A percentile compares a stretch with the other conserved stretches of the same genome.
Evolutionary conservation across 495 filamentous ascomycete genomes (phyloP).

Genomic region (Articulospora tetracladia): DNA sequence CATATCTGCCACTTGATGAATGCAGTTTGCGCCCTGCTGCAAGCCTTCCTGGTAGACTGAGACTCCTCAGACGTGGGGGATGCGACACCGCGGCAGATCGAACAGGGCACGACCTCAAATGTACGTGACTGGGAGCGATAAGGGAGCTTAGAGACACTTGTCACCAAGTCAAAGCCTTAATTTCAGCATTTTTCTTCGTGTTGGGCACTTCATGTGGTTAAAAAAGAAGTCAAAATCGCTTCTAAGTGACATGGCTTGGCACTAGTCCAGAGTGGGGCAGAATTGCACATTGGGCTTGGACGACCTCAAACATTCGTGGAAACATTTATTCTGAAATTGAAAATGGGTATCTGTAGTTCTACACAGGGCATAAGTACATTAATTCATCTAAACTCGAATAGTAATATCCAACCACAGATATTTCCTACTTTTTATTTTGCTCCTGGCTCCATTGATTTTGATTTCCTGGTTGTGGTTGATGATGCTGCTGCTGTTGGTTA

Average conservation of each 20-base stretch:
- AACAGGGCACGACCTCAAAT: not conserved
- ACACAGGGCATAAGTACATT: conserved; percentile 1
- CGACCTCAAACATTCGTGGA: not conserved
- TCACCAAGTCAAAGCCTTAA: too few relatives aligned
- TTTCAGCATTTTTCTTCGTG: too few relatives aligned
- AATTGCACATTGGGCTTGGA: too few relatives aligned
- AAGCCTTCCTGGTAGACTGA: not conserved
- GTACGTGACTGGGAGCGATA: not conserved
- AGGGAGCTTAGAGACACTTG: too few relatives aligned
- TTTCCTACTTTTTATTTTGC: conserved; percentile 23
- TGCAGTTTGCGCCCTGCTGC: not conserved
- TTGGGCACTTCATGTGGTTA: not conserved
- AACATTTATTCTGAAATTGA: not conserved
- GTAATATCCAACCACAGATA: conserved; percentile 5
- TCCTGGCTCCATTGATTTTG: conserved; percentile 41
- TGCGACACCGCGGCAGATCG: not conserved
- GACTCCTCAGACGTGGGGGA: not conserved
- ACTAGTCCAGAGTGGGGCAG: not conserved
- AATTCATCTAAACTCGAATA: not conserved
- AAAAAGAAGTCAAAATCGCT: not conserved
- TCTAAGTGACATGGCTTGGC: not conserved
- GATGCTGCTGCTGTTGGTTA: not conserved
- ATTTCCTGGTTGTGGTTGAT: conserved; percentile 20
- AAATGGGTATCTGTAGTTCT: conserved; percentile 8
- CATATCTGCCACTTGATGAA: conserved; percentile 2